Evolutionary conservation across 176 grass and related monocot species (phyloP), one percentile per base, ranked within the genome.

Genomic region (Dendrocalamus sinicus): DNA sequence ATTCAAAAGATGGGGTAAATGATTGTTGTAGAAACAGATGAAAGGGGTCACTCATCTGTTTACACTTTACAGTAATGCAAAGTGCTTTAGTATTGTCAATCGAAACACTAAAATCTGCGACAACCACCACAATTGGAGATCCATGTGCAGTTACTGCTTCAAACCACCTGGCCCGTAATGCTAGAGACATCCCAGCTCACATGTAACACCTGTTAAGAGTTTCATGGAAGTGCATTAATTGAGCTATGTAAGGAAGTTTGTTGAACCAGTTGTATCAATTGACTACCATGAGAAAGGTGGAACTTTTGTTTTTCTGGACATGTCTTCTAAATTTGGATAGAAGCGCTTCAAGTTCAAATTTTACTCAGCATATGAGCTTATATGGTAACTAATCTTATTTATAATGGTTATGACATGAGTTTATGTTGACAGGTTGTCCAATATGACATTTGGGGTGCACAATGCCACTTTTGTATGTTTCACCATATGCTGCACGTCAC

Each of bases 391-490:
- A 46, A 55, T 79, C 15, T 43, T 46, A 58, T 59, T 24, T 61
- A 44, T 52, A 73, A 72, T 78, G 4, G 24, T 64, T 73, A 65
- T 55, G n/a, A 12, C 43, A 35, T 19, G 14, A 64, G 10, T 39
- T 57, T 79, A 67, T 89, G 59, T 35, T 47, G 37, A 53, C 26
- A 67, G 52, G 44, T 64, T 84, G 58, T 14, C 9, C 73, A 78
- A 40, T 20, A 53, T 78, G 46, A 39, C 72, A 76, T 71, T 45
- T 77, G 15, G 23, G 23, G 22, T 52, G 62, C 12, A 20, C 11
- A 19, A 41, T 72, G 77, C 53, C 62, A 80, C 59, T 84, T 66
- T n/a, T 39, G 66, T 84, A 32, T 57, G 62, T 76, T 76, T 44
- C 45, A 65, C 37, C 12, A 64, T 51, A 39, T 60, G 3, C 39